Evolutionary conservation across 139 green algal species (phyloP), one percentile per base, ranked within the genome.

Genomic region (Asterochloris erici): DNA sequence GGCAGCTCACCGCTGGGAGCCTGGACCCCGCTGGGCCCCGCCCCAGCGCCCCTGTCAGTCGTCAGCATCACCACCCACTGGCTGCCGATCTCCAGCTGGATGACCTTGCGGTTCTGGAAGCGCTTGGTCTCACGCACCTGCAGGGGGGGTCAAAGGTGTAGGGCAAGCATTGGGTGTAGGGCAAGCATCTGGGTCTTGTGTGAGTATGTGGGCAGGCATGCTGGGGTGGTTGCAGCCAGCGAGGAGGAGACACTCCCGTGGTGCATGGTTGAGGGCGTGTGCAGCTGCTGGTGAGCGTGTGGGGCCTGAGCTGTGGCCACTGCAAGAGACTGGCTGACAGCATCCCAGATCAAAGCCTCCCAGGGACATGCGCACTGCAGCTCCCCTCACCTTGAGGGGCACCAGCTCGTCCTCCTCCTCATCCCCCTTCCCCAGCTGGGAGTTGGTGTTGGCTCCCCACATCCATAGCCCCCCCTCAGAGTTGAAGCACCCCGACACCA

Each of bases 371-470:
- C 38, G 6, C 2, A 54, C 6, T 54, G 2, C 38, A 54, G 38
- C 38, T 54, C 38, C 38, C 54, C 83, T 84, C 74, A 95, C 78
- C 86, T 90, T 90, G 63, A 87, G 69, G 0, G 92, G 91, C 75
- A 93, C 73, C 9, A 90, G 10, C 74, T 90, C 87, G 78, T 96
- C 91, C 64, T 88, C 82, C 38, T 93, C 90, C 21, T 87, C 85
- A 15, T 90, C 82, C 12, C 91, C 92, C 83, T 97, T 96, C 77
- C 90, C 94, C 73, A 97, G 88, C 86, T 97, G 94, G 80, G 86
- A 87, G 84, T 89, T 95, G 38, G 88, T 90, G 79, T 94, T 93
- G 85, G 89, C 92, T 83, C 94, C 94, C 94, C 94, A 97, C 71
- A 95, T 74, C 77, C 82, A 96, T 4, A 62, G 60, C 17, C 82